Evolutionary conservation across 208 protist genomes (phyloP).

Genomic region (Novymonas esmeraldas): DNA sequence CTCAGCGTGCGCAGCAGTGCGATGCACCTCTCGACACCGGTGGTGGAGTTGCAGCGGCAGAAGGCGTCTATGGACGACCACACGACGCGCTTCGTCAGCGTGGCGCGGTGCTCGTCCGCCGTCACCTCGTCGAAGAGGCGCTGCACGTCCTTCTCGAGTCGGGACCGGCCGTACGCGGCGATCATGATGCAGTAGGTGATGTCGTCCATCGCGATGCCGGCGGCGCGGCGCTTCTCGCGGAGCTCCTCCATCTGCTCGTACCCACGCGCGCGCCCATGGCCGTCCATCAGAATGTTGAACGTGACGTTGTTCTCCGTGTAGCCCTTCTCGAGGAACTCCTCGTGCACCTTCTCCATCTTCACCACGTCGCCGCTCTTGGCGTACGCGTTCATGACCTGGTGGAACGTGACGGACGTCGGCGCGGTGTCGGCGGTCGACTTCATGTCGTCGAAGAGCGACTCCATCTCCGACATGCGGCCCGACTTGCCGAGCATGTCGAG

Average conservation of each 20-base stretch:
- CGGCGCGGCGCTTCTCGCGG: constrained; percentile 48
- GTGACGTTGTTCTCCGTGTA: constrained; percentile 82
- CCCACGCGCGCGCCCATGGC: constrained; percentile 70
- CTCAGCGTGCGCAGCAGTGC: constrained; percentile 33
- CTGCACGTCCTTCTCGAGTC: constrained; percentile 68
- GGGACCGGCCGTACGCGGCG: constrained; percentile 66
- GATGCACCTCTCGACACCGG: constrained; percentile 63
- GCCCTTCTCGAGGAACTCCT: constrained; percentile 64
- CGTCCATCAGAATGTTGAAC: constrained; percentile 88
- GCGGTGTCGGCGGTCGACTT: constrained; percentile 77
- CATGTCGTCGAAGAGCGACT: constrained; percentile 88
- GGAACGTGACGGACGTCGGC: constrained; percentile 88
- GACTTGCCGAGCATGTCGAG: constrained; percentile 89
- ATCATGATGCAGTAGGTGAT: constrained; percentile 84
- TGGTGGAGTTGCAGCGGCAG: constrained; percentile 69
- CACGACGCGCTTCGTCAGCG: constrained; percentile 65
- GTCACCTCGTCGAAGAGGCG: constrained; percentile 60
- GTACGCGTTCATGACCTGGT: constrained; percentile 90
- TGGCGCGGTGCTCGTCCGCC: constrained; percentile 16
- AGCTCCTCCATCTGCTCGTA: constrained; percentile 84
- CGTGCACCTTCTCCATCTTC: constrained; percentile 85
- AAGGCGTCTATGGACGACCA: constrained; percentile 85
- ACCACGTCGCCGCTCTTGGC: constrained; percentile 83
- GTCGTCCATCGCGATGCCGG: constrained; percentile 76
- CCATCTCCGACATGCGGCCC: constrained; percentile 86